Evolutionary conservation across 1,284 basidiomycete species (phyloP), one percentile per base, ranked within the genome.

Genomic region (Chondrostereum purpureum): DNA sequence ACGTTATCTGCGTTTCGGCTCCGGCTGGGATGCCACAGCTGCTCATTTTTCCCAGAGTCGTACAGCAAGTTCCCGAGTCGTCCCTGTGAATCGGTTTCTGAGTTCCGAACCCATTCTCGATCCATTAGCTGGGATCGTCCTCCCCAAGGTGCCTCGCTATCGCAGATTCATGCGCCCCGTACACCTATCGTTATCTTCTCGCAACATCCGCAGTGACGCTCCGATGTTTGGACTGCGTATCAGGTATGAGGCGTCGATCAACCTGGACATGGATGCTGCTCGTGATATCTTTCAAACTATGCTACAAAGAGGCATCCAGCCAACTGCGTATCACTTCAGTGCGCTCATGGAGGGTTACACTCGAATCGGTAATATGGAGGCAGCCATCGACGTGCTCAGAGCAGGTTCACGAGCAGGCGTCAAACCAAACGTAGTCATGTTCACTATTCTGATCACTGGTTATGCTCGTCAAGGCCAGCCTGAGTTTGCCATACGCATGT

Each of bases 331-430:
- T 56, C 86, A 89, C 59, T 84, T 77, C 53, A 66, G 69, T 35
- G 78, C 81, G 37, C 63, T 89, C 42, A 80, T 89, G 72, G 78
- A 85, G 56, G 83, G 83, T 21, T 79, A 79, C 50, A 62, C 69
- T 12, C 66, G 62, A 3, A 60, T 60, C 1, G 83, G 81, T 16
- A 68, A 87, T 56, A 63, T 83, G 49, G 54, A 61, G 6, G 65
- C 65, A 14, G 82, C 83, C 17, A 59, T 68, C 48, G 66, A 68
- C 39, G 62, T 79, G 39, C 69, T 89, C 66, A 61, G 59, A 45
- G 59, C 72, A 13, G 78, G 80, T 21, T 55, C 59, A 36, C 58
- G 63, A 35, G 65, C 69, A 3, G 78, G 78, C 13, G 59, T 81
- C 42, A 61, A 63, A 31, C 73, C 77, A 13, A 77, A 78, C 53